phyloP scores from a whole-genome alignment of 2,329 filamentous ascomycete genomes.

The Camptophora hylomeconis region DNA sequence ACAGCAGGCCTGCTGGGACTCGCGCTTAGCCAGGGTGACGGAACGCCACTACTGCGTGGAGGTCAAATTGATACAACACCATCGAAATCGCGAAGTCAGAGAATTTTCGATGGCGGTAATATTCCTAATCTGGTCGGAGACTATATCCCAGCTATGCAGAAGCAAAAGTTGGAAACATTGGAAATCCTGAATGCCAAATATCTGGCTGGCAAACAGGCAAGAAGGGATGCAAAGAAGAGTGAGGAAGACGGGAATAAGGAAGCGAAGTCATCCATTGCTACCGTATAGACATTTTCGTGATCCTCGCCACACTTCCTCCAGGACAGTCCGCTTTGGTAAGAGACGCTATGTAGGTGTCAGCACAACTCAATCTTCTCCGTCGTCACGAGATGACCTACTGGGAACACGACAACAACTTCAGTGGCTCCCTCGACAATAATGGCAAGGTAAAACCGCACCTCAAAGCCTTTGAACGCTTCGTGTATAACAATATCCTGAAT shows the following conservation, averaged over 20 bases:
- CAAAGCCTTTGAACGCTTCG: slow-evolving; percentile 86
- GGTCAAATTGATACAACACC: slow-evolving; percentile 17
- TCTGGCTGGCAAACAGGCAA: slow-evolving; percentile 36
- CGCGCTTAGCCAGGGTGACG: slow-evolving; percentile 32
- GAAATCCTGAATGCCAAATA: slow-evolving; percentile 52
- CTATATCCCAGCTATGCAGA: slow-evolving; percentile 45
- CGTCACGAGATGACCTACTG: slow-evolving; percentile 34
- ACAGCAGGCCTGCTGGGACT: slow-evolving; percentile 60
- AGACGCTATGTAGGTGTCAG: slow-evolving; percentile 35
- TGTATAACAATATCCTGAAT: slow-evolving; percentile 91
- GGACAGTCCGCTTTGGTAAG: slow-evolving; percentile 57
- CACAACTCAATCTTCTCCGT: slow-evolving; percentile 1
- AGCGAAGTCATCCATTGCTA: slow-evolving; percentile 1
- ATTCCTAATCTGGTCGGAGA: slow-evolving; percentile 39
- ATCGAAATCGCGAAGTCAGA: slow-evolving; percentile 27
- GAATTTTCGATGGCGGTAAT: slow-evolving; percentile 48
- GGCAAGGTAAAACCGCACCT: slow-evolving; percentile 76
- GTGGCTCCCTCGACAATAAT: slow-evolving; percentile 83
- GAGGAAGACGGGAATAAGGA: slow-evolving; percentile 9
- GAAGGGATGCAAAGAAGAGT: slow-evolving; percentile 19
- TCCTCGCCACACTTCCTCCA: slow-evolving; percentile 86
- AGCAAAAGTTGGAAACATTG: slow-evolving; percentile 42
- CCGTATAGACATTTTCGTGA: slow-evolving; percentile 72
- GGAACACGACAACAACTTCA: slow-evolving; percentile 90
- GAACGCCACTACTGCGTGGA: slow-evolving; percentile 19